Evolutionary conservation across 1,284 basidiomycete genomes (phyloP), one percentile per base, ranked within the genome.

Genomic region (Sutorius eximius): DNA sequence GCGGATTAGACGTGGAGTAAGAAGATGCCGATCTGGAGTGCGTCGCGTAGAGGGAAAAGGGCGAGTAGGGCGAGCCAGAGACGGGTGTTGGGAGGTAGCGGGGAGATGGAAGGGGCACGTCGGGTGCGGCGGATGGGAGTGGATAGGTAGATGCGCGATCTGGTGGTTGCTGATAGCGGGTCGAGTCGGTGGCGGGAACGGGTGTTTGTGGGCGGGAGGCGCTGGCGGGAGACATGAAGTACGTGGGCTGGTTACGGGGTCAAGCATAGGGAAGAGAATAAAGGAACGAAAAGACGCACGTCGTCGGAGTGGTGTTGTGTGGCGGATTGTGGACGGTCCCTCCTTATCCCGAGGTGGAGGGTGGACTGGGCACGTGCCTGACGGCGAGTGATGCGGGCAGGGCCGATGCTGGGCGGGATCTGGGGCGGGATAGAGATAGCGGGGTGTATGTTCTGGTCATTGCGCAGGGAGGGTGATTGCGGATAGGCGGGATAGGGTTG

Each of bases 331-430:
- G 64, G 68, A 45, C 67, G 65, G 60, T 66, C 63, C 49, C 68
- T 55, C 52, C 70, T 52, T 52, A 69, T 62, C 42, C 67, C 70
- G 45, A 75, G 73, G 56, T 75, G 71, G 56, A 72, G 67, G 38
- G 71, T 63, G 44, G 57, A 71, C 38, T 60, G 71, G 52, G 73
- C 75, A 71, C 73, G 75, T 68, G 68, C 60, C 51, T 70, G 78
- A 44, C 80, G 73, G 50, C 81, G 78, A 42, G 78, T 76, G 51
- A 76, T 71, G 58, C 82, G 77, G 59, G 71, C 72, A 40, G 85
- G 84, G 0, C 84, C 85, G 58, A 82, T 77, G 69, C 74, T 82
- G 36, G 80, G 71, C 18, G 80, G 73, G 45, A 82, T 71, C 69
- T 81, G 81, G 36, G 70, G 59, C 50, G 61, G 53, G 40, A 72